Evolutionary conservation across 805 yeast genomes (phyloP).

Genomic region (Saccharomyces eubayanus): DNA sequence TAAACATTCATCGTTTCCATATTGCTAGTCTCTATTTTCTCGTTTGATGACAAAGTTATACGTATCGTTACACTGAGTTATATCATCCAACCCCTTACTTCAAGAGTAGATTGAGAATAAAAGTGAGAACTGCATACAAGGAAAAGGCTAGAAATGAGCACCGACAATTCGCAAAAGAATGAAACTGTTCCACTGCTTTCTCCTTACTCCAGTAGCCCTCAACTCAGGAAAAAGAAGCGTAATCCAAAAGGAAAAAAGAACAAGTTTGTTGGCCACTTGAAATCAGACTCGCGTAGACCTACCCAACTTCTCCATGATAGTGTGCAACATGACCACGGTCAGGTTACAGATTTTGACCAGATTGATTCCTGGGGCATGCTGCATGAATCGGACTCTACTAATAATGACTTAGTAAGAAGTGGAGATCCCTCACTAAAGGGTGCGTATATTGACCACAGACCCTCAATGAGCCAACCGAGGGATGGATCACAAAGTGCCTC

Average conservation of each 20-base stretch:
- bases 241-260: background rate
- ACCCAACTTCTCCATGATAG: background rate
- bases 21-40: background rate
- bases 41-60: background rate
- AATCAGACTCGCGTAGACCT: background rate
- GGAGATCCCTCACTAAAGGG: constrained; percentile 3
- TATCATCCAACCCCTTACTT: background rate
- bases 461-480: constrained; percentile 7
- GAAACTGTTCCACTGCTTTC: background rate
- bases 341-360: constrained; percentile 26
- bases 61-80: background rate
- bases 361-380: constrained; percentile 29
- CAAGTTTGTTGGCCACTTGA: background rate
- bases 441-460: constrained; percentile 24
- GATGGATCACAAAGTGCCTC: background rate
- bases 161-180: background rate
- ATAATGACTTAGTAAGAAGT: constrained; percentile 10
- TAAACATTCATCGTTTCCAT: background rate
- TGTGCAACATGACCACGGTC: constrained; percentile 1
- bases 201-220: constrained; percentile 2
- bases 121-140: background rate
- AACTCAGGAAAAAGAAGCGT: constrained; percentile 1
- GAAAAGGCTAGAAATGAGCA: background rate
- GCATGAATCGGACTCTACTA: constrained; percentile 21
- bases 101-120: background rate